Evolutionary conservation across 208 protist genomes (phyloP).

Genomic region (Leishmania tarentolae): DNA sequence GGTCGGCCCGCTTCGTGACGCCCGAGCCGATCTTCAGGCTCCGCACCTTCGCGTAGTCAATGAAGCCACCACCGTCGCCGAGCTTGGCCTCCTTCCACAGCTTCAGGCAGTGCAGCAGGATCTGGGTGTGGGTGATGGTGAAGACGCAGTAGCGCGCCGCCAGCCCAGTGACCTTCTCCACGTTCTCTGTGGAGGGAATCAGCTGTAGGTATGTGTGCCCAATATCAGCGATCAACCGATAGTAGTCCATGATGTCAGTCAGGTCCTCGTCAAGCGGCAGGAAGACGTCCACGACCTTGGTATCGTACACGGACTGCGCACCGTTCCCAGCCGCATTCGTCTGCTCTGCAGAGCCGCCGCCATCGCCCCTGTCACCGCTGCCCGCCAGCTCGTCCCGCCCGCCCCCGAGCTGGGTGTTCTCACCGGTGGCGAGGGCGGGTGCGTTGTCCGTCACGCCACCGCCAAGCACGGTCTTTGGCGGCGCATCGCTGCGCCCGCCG

Average conservation of each 20-base stretch:
- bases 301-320: neutral
- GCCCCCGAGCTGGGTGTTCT: neutral
- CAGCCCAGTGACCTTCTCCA: constrained; percentile 19
- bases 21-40: neutral
- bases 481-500: neutral
- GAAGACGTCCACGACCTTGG: constrained; percentile 15
- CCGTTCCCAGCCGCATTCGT: neutral
- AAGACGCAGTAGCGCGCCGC: constrained; percentile 32
- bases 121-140: constrained; percentile 31
- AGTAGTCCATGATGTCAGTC: constrained; percentile 26
- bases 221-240: constrained; percentile 28
- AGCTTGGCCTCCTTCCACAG: constrained; percentile 18
- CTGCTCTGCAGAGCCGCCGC: neutral
- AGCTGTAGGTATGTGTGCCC: constrained; percentile 24
- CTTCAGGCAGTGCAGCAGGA: constrained; percentile 28
- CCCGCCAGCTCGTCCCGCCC: neutral
- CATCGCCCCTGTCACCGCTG: neutral
- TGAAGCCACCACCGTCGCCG: constrained; percentile 6
- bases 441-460: neutral
- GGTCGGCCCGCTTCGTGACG: neutral
- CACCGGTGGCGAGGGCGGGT: neutral
- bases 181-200: neutral
- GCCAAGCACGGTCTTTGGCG: neutral
- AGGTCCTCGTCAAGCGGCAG: constrained; percentile 27
- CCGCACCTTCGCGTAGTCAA: constrained; percentile 7